Evolutionary conservation across 805 yeast species (phyloP).

Genomic region (Candida koratica): DNA sequence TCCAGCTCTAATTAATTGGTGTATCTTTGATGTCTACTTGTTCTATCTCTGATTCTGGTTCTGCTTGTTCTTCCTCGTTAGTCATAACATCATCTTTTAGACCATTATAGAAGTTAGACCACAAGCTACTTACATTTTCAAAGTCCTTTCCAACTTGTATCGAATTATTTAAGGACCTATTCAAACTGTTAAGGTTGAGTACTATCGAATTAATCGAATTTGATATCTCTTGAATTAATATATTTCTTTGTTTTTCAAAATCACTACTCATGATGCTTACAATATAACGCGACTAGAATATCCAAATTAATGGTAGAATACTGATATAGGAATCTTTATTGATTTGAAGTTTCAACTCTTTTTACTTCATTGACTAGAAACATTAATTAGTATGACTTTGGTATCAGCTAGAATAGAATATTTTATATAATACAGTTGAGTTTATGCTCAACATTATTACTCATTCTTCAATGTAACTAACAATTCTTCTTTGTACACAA

Average conservation of each 20-base stretch:
- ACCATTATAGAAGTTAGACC: conserved; percentile 66
- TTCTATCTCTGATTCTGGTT: conserved; percentile 3
- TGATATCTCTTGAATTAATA: conserved; percentile 54
- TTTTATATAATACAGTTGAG: too few relatives aligned
- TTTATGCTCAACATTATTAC: too few relatives aligned
- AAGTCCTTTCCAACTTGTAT: conserved; percentile 75
- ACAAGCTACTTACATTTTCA: conserved; percentile 63
- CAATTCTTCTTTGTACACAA: too few relatives aligned
- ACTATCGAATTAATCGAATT: conserved; percentile 60
- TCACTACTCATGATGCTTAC: conserved; percentile 19
- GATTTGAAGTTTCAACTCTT: too few relatives aligned
- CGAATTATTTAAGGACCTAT: conserved; percentile 62
- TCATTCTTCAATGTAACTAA: too few relatives aligned
- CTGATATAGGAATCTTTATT: too few relatives aligned
- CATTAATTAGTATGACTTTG: too few relatives aligned
- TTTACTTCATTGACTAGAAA: too few relatives aligned
- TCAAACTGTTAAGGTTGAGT: conserved; percentile 59
- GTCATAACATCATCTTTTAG: conserved; percentile 21
- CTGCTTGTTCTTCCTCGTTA: conserved; percentile 1
- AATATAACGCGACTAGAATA: too few relatives aligned
- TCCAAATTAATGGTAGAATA: too few relatives aligned
- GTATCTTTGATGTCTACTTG: conserved; percentile 1
- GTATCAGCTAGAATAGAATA: too few relatives aligned
- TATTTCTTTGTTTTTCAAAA: conserved; percentile 59
- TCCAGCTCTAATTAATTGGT: conserved; percentile 1